These are phyloP conservation scores for Zea luxurians DNA, from an alignment of 176 grass and related monocot species.

Conservation along the genomic window DNA sequence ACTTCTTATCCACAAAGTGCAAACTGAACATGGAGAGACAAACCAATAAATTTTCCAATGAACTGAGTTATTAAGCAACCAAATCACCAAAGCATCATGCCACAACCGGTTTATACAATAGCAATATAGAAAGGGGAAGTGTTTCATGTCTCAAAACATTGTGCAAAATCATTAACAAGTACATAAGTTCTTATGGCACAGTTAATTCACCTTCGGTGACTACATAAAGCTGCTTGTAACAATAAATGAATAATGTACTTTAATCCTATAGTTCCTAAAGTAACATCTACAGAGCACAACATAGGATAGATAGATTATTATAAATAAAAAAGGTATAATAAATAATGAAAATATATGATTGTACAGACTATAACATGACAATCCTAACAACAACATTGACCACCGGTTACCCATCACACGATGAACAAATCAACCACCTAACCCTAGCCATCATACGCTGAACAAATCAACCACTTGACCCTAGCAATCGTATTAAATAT, in stretches of 20 bases:
- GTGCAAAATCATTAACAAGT: background rate
- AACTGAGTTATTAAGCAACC: background rate
- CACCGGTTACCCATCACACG: background rate
- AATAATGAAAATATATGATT: background rate
- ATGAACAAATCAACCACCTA: background rate
- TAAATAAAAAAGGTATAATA: background rate
- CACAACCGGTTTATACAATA: background rate
- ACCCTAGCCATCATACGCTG: background rate
- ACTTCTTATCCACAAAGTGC: constrained; percentile 81
- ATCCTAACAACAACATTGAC: background rate
- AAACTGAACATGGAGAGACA: constrained; percentile 59
- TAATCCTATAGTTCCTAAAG: background rate
- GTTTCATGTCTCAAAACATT: background rate
- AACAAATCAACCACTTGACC: background rate
- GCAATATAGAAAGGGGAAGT: background rate
- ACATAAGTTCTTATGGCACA: background rate
- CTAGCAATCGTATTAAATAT: background rate
- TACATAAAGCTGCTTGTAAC: background rate
- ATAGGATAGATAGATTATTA: background rate
- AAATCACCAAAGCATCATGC: background rate
- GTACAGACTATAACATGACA: background rate
- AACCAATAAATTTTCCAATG: background rate
- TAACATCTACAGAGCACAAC: background rate
- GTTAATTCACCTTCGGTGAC: background rate
- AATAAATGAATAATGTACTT: background rate